phyloP scores from a whole-genome alignment of 2,329 filamentous ascomycete species.

The Exophiala phaeomuriformis region DNA sequence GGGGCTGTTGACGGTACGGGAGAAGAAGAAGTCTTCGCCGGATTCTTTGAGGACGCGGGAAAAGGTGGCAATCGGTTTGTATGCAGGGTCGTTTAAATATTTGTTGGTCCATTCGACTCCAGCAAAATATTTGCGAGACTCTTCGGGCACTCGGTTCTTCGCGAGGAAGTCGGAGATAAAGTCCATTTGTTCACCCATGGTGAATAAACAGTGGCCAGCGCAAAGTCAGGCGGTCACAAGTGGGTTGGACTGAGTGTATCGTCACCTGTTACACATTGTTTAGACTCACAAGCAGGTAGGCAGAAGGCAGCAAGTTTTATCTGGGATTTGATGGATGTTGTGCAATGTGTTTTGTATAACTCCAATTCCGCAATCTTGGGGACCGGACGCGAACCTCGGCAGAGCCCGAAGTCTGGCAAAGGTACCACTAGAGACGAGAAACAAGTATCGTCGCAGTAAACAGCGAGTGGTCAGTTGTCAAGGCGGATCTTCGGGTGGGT shows the following conservation, averaged over 20 bases:
- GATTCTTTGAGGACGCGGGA: conserved; percentile 36
- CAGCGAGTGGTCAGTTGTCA: neutral
- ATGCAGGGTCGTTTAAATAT: conserved; percentile 29
- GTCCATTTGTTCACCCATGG: conserved; percentile 14
- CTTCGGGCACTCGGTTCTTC: conserved; percentile 19
- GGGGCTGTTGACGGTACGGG: conserved; percentile 34
- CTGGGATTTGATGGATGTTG: conserved; percentile 1
- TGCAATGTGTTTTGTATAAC: neutral
- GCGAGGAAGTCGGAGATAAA: conserved; percentile 23
- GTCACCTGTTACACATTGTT: conserved; percentile 7
- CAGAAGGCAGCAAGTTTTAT: neutral
- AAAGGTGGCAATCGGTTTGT: conserved; percentile 35
- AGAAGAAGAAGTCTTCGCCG: conserved; percentile 41
- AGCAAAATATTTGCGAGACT: conserved; percentile 20
- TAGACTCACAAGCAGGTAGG: conserved; percentile 1
- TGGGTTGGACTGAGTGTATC: neutral
- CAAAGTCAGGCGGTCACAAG: neutral
- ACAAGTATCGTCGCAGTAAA: neutral
- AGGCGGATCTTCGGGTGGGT: neutral
- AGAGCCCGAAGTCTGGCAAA: neutral
- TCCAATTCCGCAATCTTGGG: neutral
- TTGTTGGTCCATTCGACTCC: conserved; percentile 22
- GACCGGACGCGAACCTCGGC: neutral
- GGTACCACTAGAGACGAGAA: no score
- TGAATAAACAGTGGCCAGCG: neutral